Conservation (phyloP, 225 moss, liverwort and hornwort species). For the Lunularia cruciata region DNA sequence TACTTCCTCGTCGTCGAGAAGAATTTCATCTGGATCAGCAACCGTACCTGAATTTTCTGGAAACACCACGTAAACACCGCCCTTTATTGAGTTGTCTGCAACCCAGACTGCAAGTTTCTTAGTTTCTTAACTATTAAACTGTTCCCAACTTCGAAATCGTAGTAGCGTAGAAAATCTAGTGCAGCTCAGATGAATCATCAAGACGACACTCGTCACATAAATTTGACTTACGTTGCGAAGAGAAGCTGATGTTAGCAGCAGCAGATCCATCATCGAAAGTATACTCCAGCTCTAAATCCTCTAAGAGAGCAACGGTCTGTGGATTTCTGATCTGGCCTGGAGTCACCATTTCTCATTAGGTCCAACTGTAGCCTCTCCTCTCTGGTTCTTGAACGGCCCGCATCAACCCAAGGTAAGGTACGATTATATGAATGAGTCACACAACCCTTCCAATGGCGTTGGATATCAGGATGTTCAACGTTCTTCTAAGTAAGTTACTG, state of each 20-base stretch:
- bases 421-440: no score
- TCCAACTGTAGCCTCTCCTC: no score
- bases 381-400: no score
- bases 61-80: not conserved
- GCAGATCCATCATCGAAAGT: slow-evolving; percentile 45
- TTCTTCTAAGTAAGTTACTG: no score
- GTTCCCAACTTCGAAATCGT: no score
- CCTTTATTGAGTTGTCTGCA: not conserved
- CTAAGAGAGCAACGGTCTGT: slow-evolving; percentile 64
- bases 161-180: not conserved
- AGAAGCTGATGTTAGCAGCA: not conserved
- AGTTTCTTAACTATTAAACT: no score
- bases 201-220: not conserved
- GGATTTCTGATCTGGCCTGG: slow-evolving; percentile 66
- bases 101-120: not conserved
- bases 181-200: not conserved
- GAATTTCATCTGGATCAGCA: slow-evolving; percentile 73
- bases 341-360: no score
- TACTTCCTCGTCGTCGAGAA: slow-evolving; percentile 61
- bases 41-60: slow-evolving; percentile 25
- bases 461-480: no score
- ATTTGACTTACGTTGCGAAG: not conserved
- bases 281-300: slow-evolving; percentile 60
- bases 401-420: no score
- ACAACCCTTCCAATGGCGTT: no score